Evolutionary conservation across 805 yeast genomes (phyloP).

Genomic region (Kuraishia molischiana): DNA sequence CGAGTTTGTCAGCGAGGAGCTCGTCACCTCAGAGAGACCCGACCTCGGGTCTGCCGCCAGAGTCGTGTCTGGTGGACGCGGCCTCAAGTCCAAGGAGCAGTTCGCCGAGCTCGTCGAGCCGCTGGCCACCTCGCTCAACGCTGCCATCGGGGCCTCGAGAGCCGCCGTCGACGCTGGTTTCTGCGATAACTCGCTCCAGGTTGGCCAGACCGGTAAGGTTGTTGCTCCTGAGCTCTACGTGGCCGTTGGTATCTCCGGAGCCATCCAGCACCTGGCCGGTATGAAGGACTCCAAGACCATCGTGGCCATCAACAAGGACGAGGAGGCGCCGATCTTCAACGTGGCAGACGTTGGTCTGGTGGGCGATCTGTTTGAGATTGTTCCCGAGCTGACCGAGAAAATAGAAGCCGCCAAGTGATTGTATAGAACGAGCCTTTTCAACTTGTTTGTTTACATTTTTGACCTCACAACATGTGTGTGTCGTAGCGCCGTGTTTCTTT

Average conservation of each 20-base stretch:
- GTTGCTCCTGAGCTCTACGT: conserved; percentile 93
- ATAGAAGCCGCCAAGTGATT: conserved; percentile 14
- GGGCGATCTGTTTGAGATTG: conserved; percentile 76
- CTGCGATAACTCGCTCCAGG: conserved; percentile 92
- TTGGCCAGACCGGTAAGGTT: conserved; percentile 97
- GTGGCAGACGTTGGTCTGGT: conserved; percentile 85
- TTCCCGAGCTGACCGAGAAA: conserved; percentile 87
- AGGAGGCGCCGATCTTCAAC: conserved; percentile 89
- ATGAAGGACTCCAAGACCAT: conserved; percentile 94
- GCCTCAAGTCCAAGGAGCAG: conserved; percentile 80
- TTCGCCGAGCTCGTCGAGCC: conserved; percentile 74
- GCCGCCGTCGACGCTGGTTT: conserved; percentile 97
- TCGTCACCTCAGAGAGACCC: conserved; percentile 77
- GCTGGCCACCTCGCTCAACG: conserved; percentile 72
- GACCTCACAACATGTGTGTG: neutral
- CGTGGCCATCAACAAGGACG: conserved; percentile 91
- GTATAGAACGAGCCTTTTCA: neutral
- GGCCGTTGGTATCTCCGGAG: conserved; percentile 94
- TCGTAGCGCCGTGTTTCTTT: too few species aligned
- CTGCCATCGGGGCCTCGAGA: conserved; percentile 96
- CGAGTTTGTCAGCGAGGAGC: conserved; percentile 67
- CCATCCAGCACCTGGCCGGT: conserved; percentile 97
- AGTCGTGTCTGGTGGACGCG: conserved; percentile 92
- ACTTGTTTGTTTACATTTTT: neutral
- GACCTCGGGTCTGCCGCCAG: conserved; percentile 76